Evolutionary conservation across 257 asterid genomes (phyloP).

Genomic region (Buddleja alternifolia): DNA sequence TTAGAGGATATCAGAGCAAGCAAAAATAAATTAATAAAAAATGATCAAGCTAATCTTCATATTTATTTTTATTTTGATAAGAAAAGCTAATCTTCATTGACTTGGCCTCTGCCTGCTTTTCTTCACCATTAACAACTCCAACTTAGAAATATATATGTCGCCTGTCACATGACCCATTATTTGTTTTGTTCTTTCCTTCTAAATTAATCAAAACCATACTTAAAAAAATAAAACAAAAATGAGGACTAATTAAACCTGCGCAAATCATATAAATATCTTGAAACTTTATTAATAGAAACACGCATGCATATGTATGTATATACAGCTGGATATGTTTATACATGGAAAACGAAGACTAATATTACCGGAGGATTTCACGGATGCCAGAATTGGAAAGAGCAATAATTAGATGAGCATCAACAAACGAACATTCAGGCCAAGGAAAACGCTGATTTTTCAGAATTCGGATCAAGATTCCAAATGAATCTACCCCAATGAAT

Average conservation of each 20-base stretch:
- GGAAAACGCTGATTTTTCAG: not conserved
- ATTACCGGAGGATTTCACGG: conserved; percentile 29
- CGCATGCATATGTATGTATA: conserved; percentile 18
- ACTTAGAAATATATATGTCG: not conserved
- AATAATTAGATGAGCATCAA: conserved; percentile 42
- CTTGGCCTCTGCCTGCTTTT: conserved; percentile 14
- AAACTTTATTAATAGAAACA: conserved; percentile 6
- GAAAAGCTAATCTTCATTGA: conserved; percentile 26
- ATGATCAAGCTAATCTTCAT: no score
- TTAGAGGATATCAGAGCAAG: conserved; percentile 24
- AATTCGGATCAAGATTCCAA: conserved; percentile 32
- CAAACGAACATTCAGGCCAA: conserved; percentile 31
- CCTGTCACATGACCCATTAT: conserved; percentile 12
- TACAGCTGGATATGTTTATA: not conserved
- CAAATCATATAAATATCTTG: conserved; percentile 11
- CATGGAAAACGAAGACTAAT: not conserved
- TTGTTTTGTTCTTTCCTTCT: not conserved
- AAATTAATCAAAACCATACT: not conserved
- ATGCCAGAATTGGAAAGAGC: conserved; percentile 15
- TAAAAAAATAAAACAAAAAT: not conserved
- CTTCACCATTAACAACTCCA: conserved; percentile 13
- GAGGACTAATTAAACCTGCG: conserved; percentile 11
- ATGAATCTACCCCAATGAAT: conserved; percentile 1
- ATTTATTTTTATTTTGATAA: no score
- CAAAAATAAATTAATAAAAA: conserved; percentile 10